Evolutionary conservation across 1,139 yeast species (phyloP).

Genomic region (Pichia sp.): DNA sequence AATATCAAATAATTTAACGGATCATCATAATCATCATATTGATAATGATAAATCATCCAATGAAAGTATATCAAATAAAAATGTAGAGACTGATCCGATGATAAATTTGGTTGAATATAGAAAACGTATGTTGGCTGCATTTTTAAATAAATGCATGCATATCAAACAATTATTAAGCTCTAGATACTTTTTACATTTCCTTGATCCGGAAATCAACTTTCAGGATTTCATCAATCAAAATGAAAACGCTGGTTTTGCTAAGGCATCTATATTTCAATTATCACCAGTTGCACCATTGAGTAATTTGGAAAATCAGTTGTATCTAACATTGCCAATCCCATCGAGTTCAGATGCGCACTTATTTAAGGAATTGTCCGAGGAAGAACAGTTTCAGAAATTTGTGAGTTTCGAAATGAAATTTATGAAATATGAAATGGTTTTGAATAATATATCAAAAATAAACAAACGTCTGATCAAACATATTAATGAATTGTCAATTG

Average conservation of each 20-base stretch:
- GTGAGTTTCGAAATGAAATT: conserved; percentile 42
- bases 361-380: conserved; percentile 25
- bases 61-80: background rate
- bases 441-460: conserved; percentile 54
- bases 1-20: background rate
- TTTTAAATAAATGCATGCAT: conserved; percentile 66
- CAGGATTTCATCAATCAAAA: conserved; percentile 36
- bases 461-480: conserved; percentile 61
- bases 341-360: conserved; percentile 18
- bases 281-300: conserved; percentile 26
- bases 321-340: conserved; percentile 29
- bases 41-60: background rate
- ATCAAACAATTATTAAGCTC: conserved; percentile 52
- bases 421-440: conserved; percentile 49
- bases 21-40: background rate
- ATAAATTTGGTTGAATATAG: conserved; percentile 49
- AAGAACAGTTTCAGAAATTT: conserved; percentile 32
- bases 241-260: conserved; percentile 20
- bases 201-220: conserved; percentile 77
- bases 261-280: conserved; percentile 26
- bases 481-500: conserved; percentile 57
- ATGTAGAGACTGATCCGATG: conserved; percentile 4
- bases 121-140: conserved; percentile 69
- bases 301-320: conserved; percentile 28
- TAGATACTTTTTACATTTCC: conserved; percentile 63